Base-by-base conservation (phyloP, 352 stramenopile genomes). In the Phytophthora megakarya region DNA sequence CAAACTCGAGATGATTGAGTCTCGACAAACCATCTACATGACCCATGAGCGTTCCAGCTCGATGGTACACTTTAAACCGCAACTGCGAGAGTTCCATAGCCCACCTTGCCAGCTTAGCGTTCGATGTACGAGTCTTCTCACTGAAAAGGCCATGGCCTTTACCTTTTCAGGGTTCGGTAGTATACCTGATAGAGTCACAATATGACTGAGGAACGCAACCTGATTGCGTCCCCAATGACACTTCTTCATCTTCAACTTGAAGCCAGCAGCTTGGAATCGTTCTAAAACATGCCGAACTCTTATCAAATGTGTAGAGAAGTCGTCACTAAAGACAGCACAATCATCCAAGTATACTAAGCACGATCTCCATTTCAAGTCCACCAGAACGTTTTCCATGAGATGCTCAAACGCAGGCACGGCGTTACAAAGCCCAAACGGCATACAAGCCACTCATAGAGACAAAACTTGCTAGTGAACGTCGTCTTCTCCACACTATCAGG, bases 241-340 rank as follows among this genome's bases (percentile, higher is more conserved):
- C 15, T 51, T 61, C 40, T 52, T 46, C 40, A 60, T 52, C 21
- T 52, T 61, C 3, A 52, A 21, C 16, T 61, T 52, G 21, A 61
- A 61, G 1, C 40, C 40, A 0, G 28, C 39, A 1, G 30, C 11
- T 8, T n/a, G 19, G 53, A 52, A 61, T 21, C 28, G 40, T 38
- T 19, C 26, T 6, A 52, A 13, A 7, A 61, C 28, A 23, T 52
- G 53, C 0, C 40, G 39, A 2, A 61, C 13, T 0, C 53, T 26
- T 2, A 52, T 30, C 15, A 61, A 12, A 25, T 61, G 40, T 40
- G n/a, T n/a, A n/a, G n/a, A n/a, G n/a, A n/a, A n/a, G n/a, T n/a
- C n/a, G n/a, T n/a, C n/a, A n/a, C n/a, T 61, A 22, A 61, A 51
- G 2, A 61, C 26, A 0, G 45, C 40, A 6, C 28, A 51, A 16